A percentile compares a stretch with the other conserved stretches of the same genome.
Evolutionary conservation across 257 asterid species (phyloP).

Genomic region (Solanum tarijense): DNA sequence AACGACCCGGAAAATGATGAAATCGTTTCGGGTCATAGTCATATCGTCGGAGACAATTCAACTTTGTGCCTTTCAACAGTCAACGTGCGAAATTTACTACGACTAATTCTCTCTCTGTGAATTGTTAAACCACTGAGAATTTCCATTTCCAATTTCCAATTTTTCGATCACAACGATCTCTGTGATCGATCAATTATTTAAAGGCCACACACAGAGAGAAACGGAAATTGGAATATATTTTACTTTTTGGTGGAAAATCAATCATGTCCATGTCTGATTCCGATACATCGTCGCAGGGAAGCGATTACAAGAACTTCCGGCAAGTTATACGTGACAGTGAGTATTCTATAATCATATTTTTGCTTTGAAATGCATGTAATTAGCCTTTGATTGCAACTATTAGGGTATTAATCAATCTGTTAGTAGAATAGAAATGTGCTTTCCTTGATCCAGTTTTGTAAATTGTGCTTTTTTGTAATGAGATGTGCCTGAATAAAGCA

Average conservation of each 20-base stretch:
- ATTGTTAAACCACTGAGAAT: constrained; percentile 5
- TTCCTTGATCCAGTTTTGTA: neutral
- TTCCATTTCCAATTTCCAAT: neutral
- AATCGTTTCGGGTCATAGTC: constrained; percentile 9
- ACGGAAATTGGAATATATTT: neutral
- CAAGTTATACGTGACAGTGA: constrained; percentile 55
- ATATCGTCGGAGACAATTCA: constrained; percentile 13
- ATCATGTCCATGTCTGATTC: constrained; percentile 57
- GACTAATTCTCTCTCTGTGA: neutral
- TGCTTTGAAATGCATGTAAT: neutral
- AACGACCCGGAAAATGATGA: constrained; percentile 6
- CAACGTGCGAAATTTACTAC: constrained; percentile 7
- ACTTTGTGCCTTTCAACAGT: constrained; percentile 17
- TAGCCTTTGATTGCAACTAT: neutral
- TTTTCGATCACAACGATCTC: constrained; percentile 11
- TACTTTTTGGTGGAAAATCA: neutral
- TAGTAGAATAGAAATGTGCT: neutral
- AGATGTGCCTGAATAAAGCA: neutral
- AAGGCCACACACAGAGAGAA: neutral
- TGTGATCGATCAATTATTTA: neutral
- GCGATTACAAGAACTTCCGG: constrained; percentile 47
- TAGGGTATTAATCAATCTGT: neutral
- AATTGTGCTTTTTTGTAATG: neutral
- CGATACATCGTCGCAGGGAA: constrained; percentile 51
- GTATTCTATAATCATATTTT: constrained; percentile 1